Evolutionary conservation across 1,284 basidiomycete genomes (phyloP).

Genomic region (Porogramme epimiltina): DNA sequence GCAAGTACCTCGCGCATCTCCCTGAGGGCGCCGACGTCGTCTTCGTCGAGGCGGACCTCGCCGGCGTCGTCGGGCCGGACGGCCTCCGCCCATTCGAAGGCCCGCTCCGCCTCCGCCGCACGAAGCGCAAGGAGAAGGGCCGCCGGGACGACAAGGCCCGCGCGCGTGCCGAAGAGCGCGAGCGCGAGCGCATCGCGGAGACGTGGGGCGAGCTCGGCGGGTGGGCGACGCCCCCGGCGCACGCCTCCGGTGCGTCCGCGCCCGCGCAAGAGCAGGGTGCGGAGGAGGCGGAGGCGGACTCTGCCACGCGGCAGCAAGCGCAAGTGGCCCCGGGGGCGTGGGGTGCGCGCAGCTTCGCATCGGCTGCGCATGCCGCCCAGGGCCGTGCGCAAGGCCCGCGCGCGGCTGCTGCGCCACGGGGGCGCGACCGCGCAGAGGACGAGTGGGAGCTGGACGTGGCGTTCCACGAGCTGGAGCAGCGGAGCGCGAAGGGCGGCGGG

Average conservation of each 20-base stretch:
- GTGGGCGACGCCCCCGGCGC: conserved; percentile 15
- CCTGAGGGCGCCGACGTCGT: conserved; percentile 93
- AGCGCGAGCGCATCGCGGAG: conserved; percentile 47
- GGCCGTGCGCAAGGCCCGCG: conserved; percentile 26
- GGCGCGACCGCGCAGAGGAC: conserved; percentile 41
- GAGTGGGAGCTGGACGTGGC: conserved; percentile 81
- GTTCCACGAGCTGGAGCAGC: conserved; percentile 80
- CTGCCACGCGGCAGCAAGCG: not conserved
- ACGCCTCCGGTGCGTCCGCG: too few relatives aligned
- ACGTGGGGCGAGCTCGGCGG: conserved; percentile 26
- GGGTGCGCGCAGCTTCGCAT: conserved; percentile 79
- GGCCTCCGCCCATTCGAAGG: conserved; percentile 81
- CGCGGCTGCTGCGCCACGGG: conserved; percentile 12
- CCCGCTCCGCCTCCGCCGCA: conserved; percentile 73
- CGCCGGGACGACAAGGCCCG: conserved; percentile 85
- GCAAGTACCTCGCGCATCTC: conserved; percentile 94
- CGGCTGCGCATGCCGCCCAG: conserved; percentile 58
- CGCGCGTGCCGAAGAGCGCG: conserved; percentile 76
- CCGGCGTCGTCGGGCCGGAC: conserved; percentile 70
- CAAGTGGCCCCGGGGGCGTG: conserved; percentile 57
- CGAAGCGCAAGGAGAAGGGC: conserved; percentile 77
- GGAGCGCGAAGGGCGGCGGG: conserved; percentile 41
- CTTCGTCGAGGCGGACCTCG: conserved; percentile 90
- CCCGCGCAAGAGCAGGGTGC: too few relatives aligned
- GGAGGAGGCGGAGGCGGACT: not conserved